Base-by-base conservation (phyloP, 768 basidiomycete genomes). In the Boletus rex-veris region DNA sequence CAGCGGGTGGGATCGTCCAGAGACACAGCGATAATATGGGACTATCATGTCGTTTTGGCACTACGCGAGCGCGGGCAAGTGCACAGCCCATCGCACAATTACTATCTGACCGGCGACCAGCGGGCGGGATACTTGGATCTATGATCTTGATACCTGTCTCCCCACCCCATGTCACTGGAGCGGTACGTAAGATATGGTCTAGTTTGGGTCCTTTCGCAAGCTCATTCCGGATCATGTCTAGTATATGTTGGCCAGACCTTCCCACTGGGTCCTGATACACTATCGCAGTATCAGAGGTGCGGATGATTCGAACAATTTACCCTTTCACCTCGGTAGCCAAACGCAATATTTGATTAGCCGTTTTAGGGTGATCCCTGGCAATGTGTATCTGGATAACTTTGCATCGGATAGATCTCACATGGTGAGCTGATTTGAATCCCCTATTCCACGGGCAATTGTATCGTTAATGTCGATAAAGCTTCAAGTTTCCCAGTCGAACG, bases 361-460 rank as follows among this genome's bases (percentile, higher is more conserved):
- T 43, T 88, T 88, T 67, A 77, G 87, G 64, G 76, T 86, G 31
- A 70, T 90, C 53, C 75, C 80, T 53, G 81, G 77, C 16, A 54
- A 67, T 31, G 66, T 67, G 12, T 87, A 75, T 63, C 66, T 88
- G 40, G 71, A 80, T 57, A 63, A 80, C 60, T 88, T 90, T 71
- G 84, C 86, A 10, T 88, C 86, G 18, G 85, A 90, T 66, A 75
- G 87, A 62, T 85, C 86, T 50, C 87, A 89, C 67, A 89, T 90
- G 86, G 85, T 85, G 58, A 64, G 59, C 44, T 39, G 44, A 47
- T 36, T 55, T 50, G 57, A 30, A 55, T 41, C 53, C 37, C 48
- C 45, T 50, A 41, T 53, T 57, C 48, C 61, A 49, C 41, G 55
- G 50, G 35, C 51, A 14, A 37, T 21, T 31, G 36, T 33, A 38